phyloP scores from a whole-genome alignment of 352 stramenopile genomes.

The Globisporangium radiosum region DNA sequence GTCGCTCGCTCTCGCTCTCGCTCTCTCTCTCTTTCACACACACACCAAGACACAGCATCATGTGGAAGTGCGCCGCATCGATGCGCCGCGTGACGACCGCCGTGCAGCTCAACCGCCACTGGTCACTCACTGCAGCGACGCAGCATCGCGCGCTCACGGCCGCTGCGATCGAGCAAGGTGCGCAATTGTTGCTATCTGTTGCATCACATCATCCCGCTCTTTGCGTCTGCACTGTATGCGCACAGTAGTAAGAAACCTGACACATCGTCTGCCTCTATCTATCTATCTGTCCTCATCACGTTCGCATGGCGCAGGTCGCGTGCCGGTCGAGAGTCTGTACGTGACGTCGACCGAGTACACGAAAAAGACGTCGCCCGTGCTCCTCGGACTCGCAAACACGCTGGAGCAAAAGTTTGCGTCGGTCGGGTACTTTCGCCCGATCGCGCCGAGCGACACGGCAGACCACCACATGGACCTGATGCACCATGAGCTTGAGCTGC shows the following conservation, averaged over 20 bases:
- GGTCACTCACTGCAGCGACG: neutral
- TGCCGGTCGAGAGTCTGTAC: constrained; percentile 56
- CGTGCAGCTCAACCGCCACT: constrained; percentile 6
- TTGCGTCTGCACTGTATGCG: neutral
- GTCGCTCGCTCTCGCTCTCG: neutral
- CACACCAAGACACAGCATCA: neutral
- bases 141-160: constrained; percentile 24
- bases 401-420: constrained; percentile 67
- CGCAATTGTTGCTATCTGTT: too few relatives aligned
- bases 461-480: constrained; percentile 77
- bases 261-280: neutral
- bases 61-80: constrained; percentile 13
- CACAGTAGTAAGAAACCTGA: neutral
- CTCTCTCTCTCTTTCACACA: neutral
- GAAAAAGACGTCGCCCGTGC: constrained; percentile 59
- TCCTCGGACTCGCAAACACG: constrained; percentile 58
- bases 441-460: constrained; percentile 29
- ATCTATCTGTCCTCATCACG: neutral
- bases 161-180: constrained; percentile 24
- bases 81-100: constrained; percentile 14
- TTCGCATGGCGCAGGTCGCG: constrained; percentile 5
- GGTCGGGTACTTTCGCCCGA: constrained; percentile 77
- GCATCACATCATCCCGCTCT: too few relatives aligned
- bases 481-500: constrained; percentile 48
- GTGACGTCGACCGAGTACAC: constrained; percentile 62